These are phyloP conservation scores for Paecilomyces dactylethromorphus DNA, from an alignment of 2,329 filamentous ascomycete genomes.

Conservation along the genomic window DNA sequence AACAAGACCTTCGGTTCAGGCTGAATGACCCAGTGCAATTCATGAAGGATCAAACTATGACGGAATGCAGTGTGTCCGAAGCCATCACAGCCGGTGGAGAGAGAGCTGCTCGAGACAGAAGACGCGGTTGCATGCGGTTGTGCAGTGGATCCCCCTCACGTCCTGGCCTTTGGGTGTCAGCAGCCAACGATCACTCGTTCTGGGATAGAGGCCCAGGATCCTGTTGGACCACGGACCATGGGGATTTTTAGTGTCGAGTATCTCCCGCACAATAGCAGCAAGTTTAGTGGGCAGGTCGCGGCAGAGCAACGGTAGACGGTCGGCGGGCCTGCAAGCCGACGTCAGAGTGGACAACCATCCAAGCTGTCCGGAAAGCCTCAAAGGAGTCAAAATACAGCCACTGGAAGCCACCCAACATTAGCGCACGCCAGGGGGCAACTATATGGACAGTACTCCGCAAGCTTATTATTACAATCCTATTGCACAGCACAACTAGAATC, in stretches of 20 bases:
- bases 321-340: constrained; percentile 14
- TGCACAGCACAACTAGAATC: background rate
- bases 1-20: background rate
- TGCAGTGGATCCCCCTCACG: background rate
- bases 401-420: constrained; percentile 9
- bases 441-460: background rate
- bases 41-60: background rate
- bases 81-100: background rate
- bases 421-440: constrained; percentile 6
- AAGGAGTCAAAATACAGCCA: constrained; percentile 11
- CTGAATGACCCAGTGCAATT: background rate
- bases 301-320: constrained; percentile 12
- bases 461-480: background rate
- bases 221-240: background rate
- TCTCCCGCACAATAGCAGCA: background rate
- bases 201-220: background rate
- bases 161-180: background rate
- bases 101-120: background rate
- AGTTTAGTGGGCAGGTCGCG: background rate
- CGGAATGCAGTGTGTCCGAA: background rate
- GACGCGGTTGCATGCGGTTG: background rate
- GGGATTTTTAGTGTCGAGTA: background rate
- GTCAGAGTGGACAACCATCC: constrained; percentile 16
- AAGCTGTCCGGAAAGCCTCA: constrained; percentile 1
- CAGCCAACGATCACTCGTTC: background rate